Evolutionary conservation across 768 basidiomycete genomes (phyloP), one percentile per base, ranked within the genome.

Genomic region (Mycena metata): DNA sequence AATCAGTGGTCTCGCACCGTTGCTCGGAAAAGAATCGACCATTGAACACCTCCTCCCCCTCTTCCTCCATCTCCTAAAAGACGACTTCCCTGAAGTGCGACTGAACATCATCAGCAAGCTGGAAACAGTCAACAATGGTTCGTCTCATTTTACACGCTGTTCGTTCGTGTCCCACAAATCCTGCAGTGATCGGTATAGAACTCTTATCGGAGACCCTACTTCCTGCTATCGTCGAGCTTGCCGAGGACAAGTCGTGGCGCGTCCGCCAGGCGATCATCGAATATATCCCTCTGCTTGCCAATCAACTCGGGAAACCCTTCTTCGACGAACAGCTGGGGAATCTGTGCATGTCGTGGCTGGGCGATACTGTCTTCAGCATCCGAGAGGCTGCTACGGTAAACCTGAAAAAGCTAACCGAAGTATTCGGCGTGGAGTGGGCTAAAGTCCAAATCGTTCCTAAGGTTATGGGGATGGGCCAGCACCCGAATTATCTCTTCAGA

Each of bases 251-350:
- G 79, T 98, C 98, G 68, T 99, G 98, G 98, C 93, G 98, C 33
- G 97, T 99, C 21, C 92, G 98, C 73, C 98, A 99, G 80, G 98
- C 98, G 10, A 99, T 99, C 83, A 99, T 99, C 80, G 98, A 99
- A 81, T 98, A 99, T 82, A 94, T 99, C 74, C 98, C 98, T n/a
- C 89, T 99, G 23, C 91, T 99, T 51, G 96, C 98, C 47, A 96
- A 92, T n/a, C 98, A 99, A 78, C 88, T 99, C 64, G 98, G 98
- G 60, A 95, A 95, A 74, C 85, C 91, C 30, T 99, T 99, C 83
- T 99, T 99, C 78, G 96, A 99, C 79, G 98, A 99, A 75, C 95
- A 97, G 78, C 89, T 99, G 49, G 95, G 94, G 30, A 96, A 94
- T 75, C 85, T 99, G 33, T 99, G 98, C 85, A 98, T 99, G 96